Base-by-base conservation (phyloP, 352 stramenopile genomes). In the Saprolegnia parasitica region DNA sequence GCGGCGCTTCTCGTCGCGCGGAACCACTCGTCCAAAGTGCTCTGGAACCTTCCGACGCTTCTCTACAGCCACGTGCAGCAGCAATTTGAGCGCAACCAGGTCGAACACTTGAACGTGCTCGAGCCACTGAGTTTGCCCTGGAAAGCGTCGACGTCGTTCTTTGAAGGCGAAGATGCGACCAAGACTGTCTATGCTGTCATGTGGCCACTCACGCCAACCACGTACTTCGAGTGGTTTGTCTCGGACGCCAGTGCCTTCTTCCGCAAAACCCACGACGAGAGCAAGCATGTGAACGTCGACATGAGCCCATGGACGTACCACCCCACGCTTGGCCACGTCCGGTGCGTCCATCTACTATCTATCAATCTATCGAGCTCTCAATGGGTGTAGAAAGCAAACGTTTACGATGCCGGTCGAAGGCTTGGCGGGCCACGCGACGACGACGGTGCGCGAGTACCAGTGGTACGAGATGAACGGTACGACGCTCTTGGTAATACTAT, bases 291-390 rank as follows among this genome's bases (percentile, higher is more conserved):
- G 6, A 57, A 52, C 18, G 11, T 70, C 16, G 63, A 70, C 40
- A 70, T 70, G 63, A 70, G 63, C 29, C 63, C 63, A 15, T 70
- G 63, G 63, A 35, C 63, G 20, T 52, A 29, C 18, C 47, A 57
- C 29, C 32, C 32, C 11, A 57, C 63, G 23, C 20, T 49, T 18
- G 63, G 63, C n/a, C 63, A 70, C 24, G n/a, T 70, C n/a, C 49
- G 63, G 63, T 70, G 49, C 47, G 56, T 32, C 9, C 11, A 16
- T 9, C 11, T 5, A n/a, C 4, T n/a, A 18, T 60, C 5, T 35
- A 35, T 35, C 52, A 2, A 20, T 24, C 11, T 18, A 16, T 63
- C 20, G 1, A n/a, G 3, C 52, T 42, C 1, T 24, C 24, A 3
- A 60, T 60, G 24, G 1, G 6, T 56, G 16, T 62, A 70, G 63